Conservation (phyloP, 177 flowering plant species). For the Vitis hybrid region DNA sequence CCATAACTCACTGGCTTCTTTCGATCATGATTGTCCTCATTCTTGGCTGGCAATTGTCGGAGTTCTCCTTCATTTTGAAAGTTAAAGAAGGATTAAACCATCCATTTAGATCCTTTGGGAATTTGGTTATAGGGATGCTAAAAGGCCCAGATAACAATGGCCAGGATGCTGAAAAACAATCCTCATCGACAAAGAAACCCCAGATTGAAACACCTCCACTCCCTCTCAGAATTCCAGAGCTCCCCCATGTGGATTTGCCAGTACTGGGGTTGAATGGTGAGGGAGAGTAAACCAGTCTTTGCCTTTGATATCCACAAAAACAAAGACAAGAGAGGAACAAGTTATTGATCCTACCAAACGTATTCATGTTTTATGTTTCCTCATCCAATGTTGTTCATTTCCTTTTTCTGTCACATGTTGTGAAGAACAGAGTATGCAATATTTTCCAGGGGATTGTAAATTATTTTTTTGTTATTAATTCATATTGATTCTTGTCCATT, state of each 20-base stretch:
- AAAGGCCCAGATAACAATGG: conserved; percentile 10
- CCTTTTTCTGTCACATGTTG: no score
- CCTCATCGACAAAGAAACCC: not conserved
- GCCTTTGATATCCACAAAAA: not conserved
- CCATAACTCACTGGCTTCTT: conserved; percentile 65
- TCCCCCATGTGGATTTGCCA: conserved; percentile 36
- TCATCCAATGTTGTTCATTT: no score
- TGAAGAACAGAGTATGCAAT: no score
- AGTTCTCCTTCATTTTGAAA: conserved; percentile 56
- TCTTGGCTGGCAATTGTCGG: conserved; percentile 70
- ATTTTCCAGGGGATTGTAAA: no score
- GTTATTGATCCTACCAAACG: no score
- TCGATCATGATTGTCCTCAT: conserved; percentile 63
- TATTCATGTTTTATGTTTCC: no score
- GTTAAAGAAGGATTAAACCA: conserved; percentile 51
- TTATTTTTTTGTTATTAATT: no score
- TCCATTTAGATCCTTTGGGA: conserved; percentile 55
- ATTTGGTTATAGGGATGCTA: conserved; percentile 31
- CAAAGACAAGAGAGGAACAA: no score
- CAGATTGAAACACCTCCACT: conserved; percentile 11
- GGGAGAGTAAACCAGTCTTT: not conserved
- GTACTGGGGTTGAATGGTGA: conserved; percentile 19
- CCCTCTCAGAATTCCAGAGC: conserved; percentile 34
- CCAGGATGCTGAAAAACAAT: conserved; percentile 8
- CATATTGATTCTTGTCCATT: no score